Conservation (phyloP, 179 eudicot genomes). For the Corrigiola litoralis region DNA sequence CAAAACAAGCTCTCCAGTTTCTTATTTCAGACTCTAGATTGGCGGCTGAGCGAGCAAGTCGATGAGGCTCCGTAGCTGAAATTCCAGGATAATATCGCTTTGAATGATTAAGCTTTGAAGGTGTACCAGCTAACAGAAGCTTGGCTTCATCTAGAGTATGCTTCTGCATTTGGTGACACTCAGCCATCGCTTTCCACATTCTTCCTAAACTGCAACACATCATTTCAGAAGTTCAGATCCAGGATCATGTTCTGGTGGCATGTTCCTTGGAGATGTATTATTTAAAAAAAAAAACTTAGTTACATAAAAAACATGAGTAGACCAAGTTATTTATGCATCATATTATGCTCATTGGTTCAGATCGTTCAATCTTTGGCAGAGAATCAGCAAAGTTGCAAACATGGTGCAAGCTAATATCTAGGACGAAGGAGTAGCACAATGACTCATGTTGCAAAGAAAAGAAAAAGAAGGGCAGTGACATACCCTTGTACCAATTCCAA, state of each 20-base stretch:
- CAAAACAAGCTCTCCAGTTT: constrained; percentile 79
- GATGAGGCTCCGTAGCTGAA: constrained; percentile 58
- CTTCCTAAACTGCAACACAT: constrained; percentile 53
- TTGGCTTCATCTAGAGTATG: constrained; percentile 90
- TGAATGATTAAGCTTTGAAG: constrained; percentile 44
- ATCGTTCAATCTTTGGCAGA: not conserved
- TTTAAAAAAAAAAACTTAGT: too few species aligned
- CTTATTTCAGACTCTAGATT: constrained; percentile 75
- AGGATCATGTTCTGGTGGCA: not conserved
- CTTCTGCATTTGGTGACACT: constrained; percentile 80
- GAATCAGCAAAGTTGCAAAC: not conserved
- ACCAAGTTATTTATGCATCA: not conserved
- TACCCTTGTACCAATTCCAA: constrained; percentile 84
- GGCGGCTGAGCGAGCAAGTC: constrained; percentile 77
- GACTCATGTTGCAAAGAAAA: not conserved
- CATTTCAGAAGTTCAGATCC: not conserved
- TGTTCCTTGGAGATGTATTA: not conserved
- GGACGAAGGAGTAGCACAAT: too few species aligned
- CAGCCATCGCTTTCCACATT: constrained; percentile 96
- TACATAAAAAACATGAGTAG: too few species aligned
- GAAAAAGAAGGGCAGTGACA: constrained; percentile 13
- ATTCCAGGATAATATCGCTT: constrained; percentile 40
- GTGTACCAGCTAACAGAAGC: constrained; percentile 74
- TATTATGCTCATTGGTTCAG: not conserved
- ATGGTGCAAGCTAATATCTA: too few species aligned